phyloP scores from a whole-genome alignment of 192 early-diverging fungal genomes.

The Coemansia guatemalensis region DNA sequence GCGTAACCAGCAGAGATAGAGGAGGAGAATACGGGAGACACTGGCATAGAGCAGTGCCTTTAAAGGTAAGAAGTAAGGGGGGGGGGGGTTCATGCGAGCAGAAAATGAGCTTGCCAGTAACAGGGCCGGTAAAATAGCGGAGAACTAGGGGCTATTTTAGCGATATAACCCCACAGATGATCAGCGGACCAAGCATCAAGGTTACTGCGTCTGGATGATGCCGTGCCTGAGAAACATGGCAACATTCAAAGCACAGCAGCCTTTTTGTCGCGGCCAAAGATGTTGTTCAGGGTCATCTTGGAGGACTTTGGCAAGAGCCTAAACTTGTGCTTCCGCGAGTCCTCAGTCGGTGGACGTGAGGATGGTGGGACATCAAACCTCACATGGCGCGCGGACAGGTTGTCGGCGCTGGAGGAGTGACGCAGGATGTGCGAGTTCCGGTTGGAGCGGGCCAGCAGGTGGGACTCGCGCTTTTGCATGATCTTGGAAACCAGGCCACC shows the following conservation, averaged over 20 bases:
- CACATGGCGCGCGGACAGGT: not conserved
- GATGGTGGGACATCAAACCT: no score
- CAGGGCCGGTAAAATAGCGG: no score
- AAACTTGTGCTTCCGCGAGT: conserved; percentile 11
- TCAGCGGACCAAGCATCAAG: no score
- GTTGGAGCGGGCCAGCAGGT: conserved; percentile 16
- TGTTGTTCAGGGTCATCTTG: conserved; percentile 30
- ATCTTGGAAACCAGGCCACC: conserved; percentile 13
- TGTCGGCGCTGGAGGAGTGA: conserved; percentile 14
- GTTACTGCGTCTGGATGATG: not conserved
- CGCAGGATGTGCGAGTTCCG: conserved; percentile 24
- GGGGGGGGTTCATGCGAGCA: no score
- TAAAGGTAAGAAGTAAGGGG: no score
- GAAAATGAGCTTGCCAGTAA: no score
- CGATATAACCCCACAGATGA: no score
- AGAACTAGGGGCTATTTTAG: no score
- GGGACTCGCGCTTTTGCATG: conserved; percentile 8
- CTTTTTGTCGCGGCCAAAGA: conserved; percentile 41
- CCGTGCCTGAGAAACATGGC: conserved; percentile 7
- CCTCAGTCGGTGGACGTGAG: not conserved
- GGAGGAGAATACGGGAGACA: no score
- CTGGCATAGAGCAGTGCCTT: no score
- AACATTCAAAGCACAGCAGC: not conserved
- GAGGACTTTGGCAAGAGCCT: conserved; percentile 39
- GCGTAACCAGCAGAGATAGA: no score